A percentile compares a stretch with the other conserved stretches of the same genome.
Evolutionary conservation across 352 stramenopile species (phyloP).

Genomic region (Globisporangium orthogonon): DNA sequence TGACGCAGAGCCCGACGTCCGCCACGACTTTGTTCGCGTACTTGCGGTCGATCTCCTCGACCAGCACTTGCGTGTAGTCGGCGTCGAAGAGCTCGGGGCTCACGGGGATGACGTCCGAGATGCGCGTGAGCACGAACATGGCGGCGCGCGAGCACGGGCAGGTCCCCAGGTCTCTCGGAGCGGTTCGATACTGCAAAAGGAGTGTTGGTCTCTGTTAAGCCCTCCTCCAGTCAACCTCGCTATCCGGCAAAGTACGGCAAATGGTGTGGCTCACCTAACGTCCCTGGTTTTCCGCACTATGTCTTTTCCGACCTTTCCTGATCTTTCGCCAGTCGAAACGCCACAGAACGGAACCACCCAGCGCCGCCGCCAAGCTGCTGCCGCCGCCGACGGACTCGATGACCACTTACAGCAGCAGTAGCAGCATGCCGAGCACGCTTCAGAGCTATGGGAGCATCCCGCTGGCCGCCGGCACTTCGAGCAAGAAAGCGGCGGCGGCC

Average conservation of each 20-base stretch:
- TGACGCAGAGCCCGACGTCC: conserved; percentile 84
- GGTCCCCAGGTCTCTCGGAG: background rate
- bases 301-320: too few relatives aligned
- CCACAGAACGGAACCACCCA: too few relatives aligned
- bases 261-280: too few relatives aligned
- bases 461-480: background rate
- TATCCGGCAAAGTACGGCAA: too few relatives aligned
- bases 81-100: conserved; percentile 71
- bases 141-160: background rate
- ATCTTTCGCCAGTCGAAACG: too few relatives aligned
- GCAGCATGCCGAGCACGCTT: background rate
- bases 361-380: too few relatives aligned
- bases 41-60: conserved; percentile 88
- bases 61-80: conserved; percentile 80
- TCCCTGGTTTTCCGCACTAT: too few relatives aligned
- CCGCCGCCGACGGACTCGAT: background rate
- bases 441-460: conserved; percentile 8
- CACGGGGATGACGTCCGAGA: conserved; percentile 84
- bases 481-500: background rate
- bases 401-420: background rate
- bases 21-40: conserved; percentile 89
- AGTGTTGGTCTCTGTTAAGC: too few relatives aligned
- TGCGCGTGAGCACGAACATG: conserved; percentile 83
- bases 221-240: background rate
- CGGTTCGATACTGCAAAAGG: too few relatives aligned